A percentile compares a stretch with the other conserved stretches of the same genome.
Evolutionary conservation across 78 protist species (phyloP).

Genomic region (Ministeria vibrans): DNA sequence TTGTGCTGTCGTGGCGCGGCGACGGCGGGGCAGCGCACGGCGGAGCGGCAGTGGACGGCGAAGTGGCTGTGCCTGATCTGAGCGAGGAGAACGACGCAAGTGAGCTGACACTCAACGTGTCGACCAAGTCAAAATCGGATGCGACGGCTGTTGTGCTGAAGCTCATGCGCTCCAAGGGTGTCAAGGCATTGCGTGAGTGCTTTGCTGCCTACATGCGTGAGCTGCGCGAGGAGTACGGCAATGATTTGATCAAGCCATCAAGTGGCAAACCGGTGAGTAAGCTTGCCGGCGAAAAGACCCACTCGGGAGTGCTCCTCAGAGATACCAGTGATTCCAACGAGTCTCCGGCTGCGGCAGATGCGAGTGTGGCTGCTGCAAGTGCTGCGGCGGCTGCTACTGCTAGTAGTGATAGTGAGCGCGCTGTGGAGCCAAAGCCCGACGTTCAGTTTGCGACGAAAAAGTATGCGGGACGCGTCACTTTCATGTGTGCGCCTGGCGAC

Average conservation of each 20-base stretch:
- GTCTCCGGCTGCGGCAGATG: background rate
- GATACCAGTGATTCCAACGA: background rate
- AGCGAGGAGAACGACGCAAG: slow-evolving; percentile 22
- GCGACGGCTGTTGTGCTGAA: background rate
- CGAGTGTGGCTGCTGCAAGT: background rate
- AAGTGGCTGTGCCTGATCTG: slow-evolving; percentile 5
- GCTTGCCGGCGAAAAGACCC: background rate
- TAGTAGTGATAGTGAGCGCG: background rate
- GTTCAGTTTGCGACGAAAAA: too few relatives aligned
- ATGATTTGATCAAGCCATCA: background rate
- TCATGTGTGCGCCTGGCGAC: too few relatives aligned
- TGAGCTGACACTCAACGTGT: slow-evolving; percentile 12
- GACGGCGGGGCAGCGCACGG: background rate
- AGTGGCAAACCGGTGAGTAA: background rate
- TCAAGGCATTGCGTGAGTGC: background rate
- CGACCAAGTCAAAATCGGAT: background rate
- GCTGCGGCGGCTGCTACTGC: background rate
- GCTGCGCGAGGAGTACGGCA: slow-evolving; percentile 1
- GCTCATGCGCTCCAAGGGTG: background rate
- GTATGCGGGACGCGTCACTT: too few relatives aligned
- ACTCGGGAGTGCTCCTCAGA: background rate
- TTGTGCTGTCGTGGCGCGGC: background rate
- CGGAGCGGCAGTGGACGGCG: background rate
- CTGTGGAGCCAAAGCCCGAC: too few relatives aligned
- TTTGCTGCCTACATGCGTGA: background rate